These are phyloP conservation scores for Plasmopara viticola DNA, from an alignment of 352 stramenopile genomes.

Conservation along the genomic window DNA sequence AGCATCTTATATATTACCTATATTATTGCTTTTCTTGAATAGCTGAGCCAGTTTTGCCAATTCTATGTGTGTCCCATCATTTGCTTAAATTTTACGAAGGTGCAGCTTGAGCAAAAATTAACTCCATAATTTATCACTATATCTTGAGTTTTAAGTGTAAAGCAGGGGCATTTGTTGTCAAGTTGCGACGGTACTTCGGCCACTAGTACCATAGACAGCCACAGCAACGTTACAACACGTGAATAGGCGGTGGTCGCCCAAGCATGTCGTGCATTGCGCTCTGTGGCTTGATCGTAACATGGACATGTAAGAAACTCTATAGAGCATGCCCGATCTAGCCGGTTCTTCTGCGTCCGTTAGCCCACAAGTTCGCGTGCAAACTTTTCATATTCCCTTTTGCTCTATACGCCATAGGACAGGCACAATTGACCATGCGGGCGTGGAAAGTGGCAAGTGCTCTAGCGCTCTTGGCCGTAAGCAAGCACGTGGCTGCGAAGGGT, in stretches of 20 bases:
- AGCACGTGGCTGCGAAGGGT: constrained; percentile 24
- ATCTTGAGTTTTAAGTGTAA: neutral
- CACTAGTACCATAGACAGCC: neutral
- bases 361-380: constrained; percentile 3
- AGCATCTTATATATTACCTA: too few relatives aligned
- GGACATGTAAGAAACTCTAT: constrained; percentile 9
- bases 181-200: neutral
- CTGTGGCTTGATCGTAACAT: constrained; percentile 17
- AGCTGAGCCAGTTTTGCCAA: too few relatives aligned
- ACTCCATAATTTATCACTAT: too few relatives aligned
- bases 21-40: too few relatives aligned
- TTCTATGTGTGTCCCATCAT: too few relatives aligned
- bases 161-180: neutral
- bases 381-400: constrained; percentile 27
- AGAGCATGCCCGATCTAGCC: constrained; percentile 19
- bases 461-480: constrained; percentile 30
- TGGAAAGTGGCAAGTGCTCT: constrained; percentile 32
- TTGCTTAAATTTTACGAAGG: too few relatives aligned
- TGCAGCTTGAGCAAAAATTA: too few relatives aligned
- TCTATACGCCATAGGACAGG: constrained; percentile 10
- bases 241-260: neutral
- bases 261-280: constrained; percentile 24
- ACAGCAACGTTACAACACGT: neutral
- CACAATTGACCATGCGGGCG: constrained; percentile 26
- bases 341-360: constrained; percentile 17